A percentile compares a stretch with the other conserved stretches of the same genome.
phyloP scores from a whole-genome alignment of 225 moss, liverwort and hornwort genomes.

The Polytrichum commune region DNA sequence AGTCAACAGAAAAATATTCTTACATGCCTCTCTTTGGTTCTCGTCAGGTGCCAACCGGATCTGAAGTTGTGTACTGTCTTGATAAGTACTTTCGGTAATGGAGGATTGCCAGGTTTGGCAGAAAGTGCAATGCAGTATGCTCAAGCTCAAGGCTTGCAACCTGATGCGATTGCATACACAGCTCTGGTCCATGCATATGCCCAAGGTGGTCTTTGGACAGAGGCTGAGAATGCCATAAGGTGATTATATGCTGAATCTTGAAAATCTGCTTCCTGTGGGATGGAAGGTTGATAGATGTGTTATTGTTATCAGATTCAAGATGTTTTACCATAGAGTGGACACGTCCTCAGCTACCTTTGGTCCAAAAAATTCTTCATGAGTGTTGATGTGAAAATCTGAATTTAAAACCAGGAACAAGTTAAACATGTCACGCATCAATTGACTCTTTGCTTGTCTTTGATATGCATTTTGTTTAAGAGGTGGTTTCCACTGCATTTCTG shows the following conservation, averaged over 20 bases:
- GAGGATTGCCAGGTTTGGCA: constrained; percentile 50
- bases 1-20: neutral
- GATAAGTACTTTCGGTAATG: constrained; percentile 60
- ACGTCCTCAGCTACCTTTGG: too few species aligned
- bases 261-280: too few species aligned
- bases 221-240: constrained; percentile 60
- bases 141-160: constrained; percentile 53
- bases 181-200: constrained; percentile 67
- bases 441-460: too few species aligned
- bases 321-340: too few species aligned
- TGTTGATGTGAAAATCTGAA: too few species aligned
- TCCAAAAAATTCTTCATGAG: too few species aligned
- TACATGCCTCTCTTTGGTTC: neutral
- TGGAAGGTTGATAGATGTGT: too few species aligned
- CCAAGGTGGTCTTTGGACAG: constrained; percentile 51
- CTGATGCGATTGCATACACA: constrained; percentile 58
- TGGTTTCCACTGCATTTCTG: too few species aligned
- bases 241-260: constrained; percentile 12
- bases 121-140: constrained; percentile 57
- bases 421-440: too few species aligned
- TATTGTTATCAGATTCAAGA: too few species aligned
- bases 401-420: too few species aligned
- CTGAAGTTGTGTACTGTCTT: constrained; percentile 62
- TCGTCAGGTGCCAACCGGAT: constrained; percentile 56
- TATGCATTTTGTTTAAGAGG: too few species aligned